These are phyloP conservation scores for Microdochium trichocladiopsis DNA, from an alignment of 2,329 filamentous ascomycete species.

Conservation along the genomic window DNA sequence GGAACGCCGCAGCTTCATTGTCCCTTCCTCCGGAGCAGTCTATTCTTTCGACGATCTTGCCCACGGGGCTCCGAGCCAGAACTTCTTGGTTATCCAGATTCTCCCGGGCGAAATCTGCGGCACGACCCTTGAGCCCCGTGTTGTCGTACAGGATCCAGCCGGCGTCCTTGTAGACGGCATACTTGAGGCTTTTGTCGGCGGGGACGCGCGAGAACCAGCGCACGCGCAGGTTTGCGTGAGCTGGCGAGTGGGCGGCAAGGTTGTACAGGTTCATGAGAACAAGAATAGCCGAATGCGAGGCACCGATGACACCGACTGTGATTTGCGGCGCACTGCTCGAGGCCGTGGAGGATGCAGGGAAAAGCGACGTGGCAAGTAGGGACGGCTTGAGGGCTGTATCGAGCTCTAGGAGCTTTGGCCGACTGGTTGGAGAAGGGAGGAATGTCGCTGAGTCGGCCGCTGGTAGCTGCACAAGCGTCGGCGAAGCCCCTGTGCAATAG, in stretches of 20 bases:
- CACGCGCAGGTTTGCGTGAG: conserved; percentile 43
- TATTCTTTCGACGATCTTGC: conserved; percentile 37
- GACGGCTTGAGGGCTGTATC: conserved; percentile 49
- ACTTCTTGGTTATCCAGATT: conserved; percentile 45
- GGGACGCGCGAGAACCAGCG: conserved; percentile 52
- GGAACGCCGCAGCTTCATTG: conserved; percentile 35
- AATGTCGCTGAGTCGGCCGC: conserved; percentile 19
- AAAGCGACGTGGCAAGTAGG: conserved; percentile 30
- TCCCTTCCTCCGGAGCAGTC: conserved; percentile 27
- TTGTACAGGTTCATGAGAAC: conserved; percentile 54
- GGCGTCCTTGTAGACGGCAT: conserved; percentile 50
- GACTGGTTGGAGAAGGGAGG: conserved; percentile 3
- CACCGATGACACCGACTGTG: conserved; percentile 51
- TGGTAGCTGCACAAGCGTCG: neutral
- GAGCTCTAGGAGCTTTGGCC: conserved; percentile 35
- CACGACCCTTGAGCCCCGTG: conserved; percentile 56
- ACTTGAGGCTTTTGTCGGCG: conserved; percentile 40
- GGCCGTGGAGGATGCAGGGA: conserved; percentile 18
- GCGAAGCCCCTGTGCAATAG: neutral
- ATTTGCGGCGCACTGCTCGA: conserved; percentile 3
- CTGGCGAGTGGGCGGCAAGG: conserved; percentile 33
- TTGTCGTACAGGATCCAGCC: conserved; percentile 60
- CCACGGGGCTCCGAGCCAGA: conserved; percentile 35
- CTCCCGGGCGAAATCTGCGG: conserved; percentile 49
- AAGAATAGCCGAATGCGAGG: conserved; percentile 56